These are phyloP conservation scores for Domatiomyces globalis DNA, from an alignment of 2,329 filamentous ascomycete species.

Conservation along the genomic window DNA sequence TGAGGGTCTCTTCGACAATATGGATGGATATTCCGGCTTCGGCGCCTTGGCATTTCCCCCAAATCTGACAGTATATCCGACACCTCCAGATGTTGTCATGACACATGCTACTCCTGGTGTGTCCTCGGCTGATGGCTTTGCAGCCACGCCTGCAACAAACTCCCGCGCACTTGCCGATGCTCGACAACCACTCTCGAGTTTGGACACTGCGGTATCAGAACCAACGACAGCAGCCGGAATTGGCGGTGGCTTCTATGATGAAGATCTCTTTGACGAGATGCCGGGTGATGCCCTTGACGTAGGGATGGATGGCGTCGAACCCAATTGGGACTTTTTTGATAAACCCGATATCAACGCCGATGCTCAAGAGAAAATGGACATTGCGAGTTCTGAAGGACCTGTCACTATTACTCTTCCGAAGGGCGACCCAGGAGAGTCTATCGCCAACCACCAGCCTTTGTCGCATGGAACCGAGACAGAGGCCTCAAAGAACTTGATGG, in stretches of 20 bases:
- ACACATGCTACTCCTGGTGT: slow-evolving; percentile 21
- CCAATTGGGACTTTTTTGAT: slow-evolving; percentile 53
- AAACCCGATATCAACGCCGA: slow-evolving; percentile 26
- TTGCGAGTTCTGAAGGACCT: background rate
- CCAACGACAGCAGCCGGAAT: background rate
- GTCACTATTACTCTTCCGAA: background rate
- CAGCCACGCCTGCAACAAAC: slow-evolving; percentile 20
- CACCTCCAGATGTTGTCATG: slow-evolving; percentile 37
- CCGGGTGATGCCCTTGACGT: slow-evolving; percentile 39
- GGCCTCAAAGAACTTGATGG: background rate
- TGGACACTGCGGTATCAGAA: background rate
- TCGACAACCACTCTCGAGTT: slow-evolving; percentile 17
- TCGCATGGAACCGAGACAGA: background rate
- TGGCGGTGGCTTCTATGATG: slow-evolving; percentile 29
- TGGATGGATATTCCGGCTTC: slow-evolving; percentile 13
- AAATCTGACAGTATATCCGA: slow-evolving; percentile 34
- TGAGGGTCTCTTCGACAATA: slow-evolving; percentile 14
- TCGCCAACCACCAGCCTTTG: background rate
- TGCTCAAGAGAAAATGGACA: background rate
- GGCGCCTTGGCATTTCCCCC: slow-evolving; percentile 13
- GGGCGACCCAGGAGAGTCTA: background rate
- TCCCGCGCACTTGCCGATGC: slow-evolving; percentile 2
- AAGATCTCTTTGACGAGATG: slow-evolving; percentile 46
- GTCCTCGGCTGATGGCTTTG: slow-evolving; percentile 21
- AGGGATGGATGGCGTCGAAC: slow-evolving; percentile 43